Base-by-base conservation (phyloP, 2,329 filamentous ascomycete genomes). In the Pseudocercospora vitis region DNA sequence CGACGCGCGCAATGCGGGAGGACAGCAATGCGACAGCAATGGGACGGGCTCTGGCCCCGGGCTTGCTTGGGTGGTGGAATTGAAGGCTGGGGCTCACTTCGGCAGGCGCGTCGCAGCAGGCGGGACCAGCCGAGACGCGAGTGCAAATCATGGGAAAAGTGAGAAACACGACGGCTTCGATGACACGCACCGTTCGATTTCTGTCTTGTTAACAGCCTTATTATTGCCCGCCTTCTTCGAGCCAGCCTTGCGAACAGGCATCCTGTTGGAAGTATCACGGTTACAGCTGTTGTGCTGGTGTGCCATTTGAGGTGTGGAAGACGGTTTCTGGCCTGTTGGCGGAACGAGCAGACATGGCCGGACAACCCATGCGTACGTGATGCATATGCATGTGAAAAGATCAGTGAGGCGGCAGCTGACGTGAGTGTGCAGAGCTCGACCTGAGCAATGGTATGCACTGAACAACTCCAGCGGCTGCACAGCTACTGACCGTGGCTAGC, bases 381-480 rank as follows among this genome's bases (percentile, higher is more conserved):
- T 29, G 26, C 26, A 7, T 42, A n/a, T 83, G 48, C 28, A 32
- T 18, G 39, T 53, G 86, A 37, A 14, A 16, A 24, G 9, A 14
- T 50, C 46, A 50, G 44, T 48, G 32, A 55, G 42, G 40, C 65
- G 44, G 49, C 21, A 31, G 31, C 53, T 52, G 32, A 56, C 16
- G n/a, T 37, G 21, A 24, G 7, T 31, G 1, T 64, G 63, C 68
- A 91, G 88, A 92, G 78, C 79, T 92, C 71, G 88, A 92, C 78
- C 78, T 91, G 76, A 87, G 86, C 60, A 89, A 91, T 73, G 88
- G 88, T 92, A 88, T 68, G 63, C 35, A 19, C 29, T 23, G 11
- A 31, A 53, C 50, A 26, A 48, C 44, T 33, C 45, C 32, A 39
- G 50, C 23, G n/a, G n/a, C 11, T n/a, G 11, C 23, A 11, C 23